Conservation (phyloP, 2,329 filamentous ascomycete genomes). For the Penicillium psychrosexuale region DNA sequence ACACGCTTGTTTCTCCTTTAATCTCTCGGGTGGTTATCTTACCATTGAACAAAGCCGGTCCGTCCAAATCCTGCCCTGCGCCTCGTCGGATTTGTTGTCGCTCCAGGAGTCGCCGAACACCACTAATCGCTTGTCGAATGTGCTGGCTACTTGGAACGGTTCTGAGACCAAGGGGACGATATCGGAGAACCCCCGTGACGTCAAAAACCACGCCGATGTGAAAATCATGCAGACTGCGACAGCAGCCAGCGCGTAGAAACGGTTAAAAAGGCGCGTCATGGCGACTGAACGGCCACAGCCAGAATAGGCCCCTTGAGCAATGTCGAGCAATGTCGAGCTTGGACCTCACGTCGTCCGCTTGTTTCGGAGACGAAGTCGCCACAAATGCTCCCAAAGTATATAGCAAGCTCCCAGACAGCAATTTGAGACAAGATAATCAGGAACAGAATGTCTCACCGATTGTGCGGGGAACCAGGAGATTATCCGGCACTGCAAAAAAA, state of each 20-base stretch:
- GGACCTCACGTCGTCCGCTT: background rate
- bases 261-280: slow-evolving; percentile 29
- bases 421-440: background rate
- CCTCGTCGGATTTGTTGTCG: slow-evolving; percentile 30
- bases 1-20: background rate
- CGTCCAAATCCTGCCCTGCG: slow-evolving; percentile 33
- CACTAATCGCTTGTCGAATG: slow-evolving; percentile 32
- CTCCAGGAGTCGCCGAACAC: slow-evolving; percentile 44
- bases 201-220: slow-evolving; percentile 29
- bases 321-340: background rate
- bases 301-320: background rate
- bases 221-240: slow-evolving; percentile 31
- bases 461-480: background rate
- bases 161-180: slow-evolving; percentile 16
- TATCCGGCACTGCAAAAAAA: background rate
- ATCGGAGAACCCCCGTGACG: slow-evolving; percentile 21
- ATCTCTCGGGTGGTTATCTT: slow-evolving; percentile 8
- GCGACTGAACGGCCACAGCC: background rate
- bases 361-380: background rate
- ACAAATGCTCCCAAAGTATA: background rate
- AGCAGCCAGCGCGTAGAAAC: slow-evolving; percentile 32
- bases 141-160: slow-evolving; percentile 18
- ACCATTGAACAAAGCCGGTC: slow-evolving; percentile 39
- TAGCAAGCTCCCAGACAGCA: background rate
- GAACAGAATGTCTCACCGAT: background rate